These are phyloP conservation scores for Kokia cookei DNA, from an alignment of 441 rosid genomes.

Conservation along the genomic window DNA sequence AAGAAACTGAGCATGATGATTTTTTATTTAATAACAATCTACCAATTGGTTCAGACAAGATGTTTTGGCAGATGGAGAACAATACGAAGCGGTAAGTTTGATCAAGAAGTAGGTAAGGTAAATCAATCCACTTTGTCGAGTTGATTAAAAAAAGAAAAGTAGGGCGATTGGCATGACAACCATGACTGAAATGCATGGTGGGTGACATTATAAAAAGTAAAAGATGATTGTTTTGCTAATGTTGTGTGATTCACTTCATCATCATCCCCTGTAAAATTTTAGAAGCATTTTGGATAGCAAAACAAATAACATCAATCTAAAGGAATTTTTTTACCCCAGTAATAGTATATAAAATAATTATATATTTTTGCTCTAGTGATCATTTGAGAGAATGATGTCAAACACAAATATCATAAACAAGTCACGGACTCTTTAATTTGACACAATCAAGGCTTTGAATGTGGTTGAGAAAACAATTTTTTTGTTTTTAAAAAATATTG, in stretches of 20 bases:
- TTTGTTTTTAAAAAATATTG: too few relatives aligned
- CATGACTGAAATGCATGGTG: neutral
- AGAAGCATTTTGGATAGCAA: neutral
- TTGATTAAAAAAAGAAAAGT: neutral
- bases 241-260: neutral
- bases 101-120: too few relatives aligned
- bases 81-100: too few relatives aligned
- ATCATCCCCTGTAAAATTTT: neutral
- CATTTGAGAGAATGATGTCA: too few relatives aligned
- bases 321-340: too few relatives aligned
- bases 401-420: too few relatives aligned
- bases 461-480: too few relatives aligned
- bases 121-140: neutral
- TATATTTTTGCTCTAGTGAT: too few relatives aligned
- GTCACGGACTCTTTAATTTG: too few relatives aligned
- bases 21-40: neutral
- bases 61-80: neutral
- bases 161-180: neutral
- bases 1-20: neutral
- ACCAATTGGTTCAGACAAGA: neutral
- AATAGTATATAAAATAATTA: too few relatives aligned
- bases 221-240: neutral
- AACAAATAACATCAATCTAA: neutral
- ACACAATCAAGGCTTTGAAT: too few relatives aligned
- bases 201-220: neutral